Percentiles rank a stretch among this genome's conserved stretches.
Evolutionary conservation across 2,329 filamentous ascomycete species (phyloP).

Genomic region (Fusarium tupiense): DNA sequence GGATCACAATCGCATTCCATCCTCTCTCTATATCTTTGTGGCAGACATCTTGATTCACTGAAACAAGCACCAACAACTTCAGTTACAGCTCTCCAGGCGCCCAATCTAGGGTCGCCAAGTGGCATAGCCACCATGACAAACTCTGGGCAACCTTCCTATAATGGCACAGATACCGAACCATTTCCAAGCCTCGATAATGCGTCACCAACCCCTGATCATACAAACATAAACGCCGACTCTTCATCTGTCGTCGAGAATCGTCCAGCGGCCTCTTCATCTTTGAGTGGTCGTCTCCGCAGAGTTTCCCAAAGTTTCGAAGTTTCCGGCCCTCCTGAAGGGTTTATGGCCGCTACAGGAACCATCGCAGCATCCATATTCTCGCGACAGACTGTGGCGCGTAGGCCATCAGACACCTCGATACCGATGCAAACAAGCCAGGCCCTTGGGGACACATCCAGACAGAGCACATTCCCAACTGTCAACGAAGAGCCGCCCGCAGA

Average conservation of each 20-base stretch:
- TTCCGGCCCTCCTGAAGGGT: conserved; percentile 58
- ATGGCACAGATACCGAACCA: conserved; percentile 37
- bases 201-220: conserved; percentile 24
- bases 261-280: conserved; percentile 45
- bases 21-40: background rate
- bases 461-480: conserved; percentile 29
- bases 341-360: conserved; percentile 58
- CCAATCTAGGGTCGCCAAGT: background rate
- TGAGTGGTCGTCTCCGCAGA: conserved; percentile 47
- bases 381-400: conserved; percentile 33
- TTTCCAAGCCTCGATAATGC: conserved; percentile 42
- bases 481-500: conserved; percentile 34
- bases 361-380: conserved; percentile 54
- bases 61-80: background rate
- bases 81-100: background rate
- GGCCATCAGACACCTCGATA: conserved; percentile 30
- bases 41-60: background rate
- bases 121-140: conserved; percentile 27
- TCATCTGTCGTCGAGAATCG: conserved; percentile 33
- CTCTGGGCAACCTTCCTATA: conserved; percentile 26
- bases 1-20: conserved; percentile 21
- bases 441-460: conserved; percentile 39
- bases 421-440: conserved; percentile 26
- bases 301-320: conserved; percentile 54
- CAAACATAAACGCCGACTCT: conserved; percentile 8